Evolutionary conservation across 228 moss, liverwort and hornwort genomes (phyloP), one percentile per base, ranked within the genome.

Genomic region (Sphagnum magellanicum): DNA sequence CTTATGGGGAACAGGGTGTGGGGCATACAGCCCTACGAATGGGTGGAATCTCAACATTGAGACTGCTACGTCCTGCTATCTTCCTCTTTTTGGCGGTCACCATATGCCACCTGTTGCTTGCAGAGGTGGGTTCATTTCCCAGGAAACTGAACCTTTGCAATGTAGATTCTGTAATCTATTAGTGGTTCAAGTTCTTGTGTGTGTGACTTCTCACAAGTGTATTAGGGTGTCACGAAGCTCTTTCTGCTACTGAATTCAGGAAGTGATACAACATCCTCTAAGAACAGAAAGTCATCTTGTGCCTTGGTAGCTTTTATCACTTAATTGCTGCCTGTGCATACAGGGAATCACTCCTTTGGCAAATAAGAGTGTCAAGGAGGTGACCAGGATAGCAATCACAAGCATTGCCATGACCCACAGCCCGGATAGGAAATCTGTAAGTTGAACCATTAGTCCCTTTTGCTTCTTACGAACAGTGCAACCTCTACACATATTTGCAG

Each of bases 311-410:
- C 32, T 32, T 32, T 32, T 32, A 32, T 32, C 3, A 32, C 32
- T 32, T 32, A 2, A 32, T 32, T 32, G 32, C 32, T 32, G 32
- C 32, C 32, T 32, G 16, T 68, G 50, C 67, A 66, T 63, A 65
- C 74, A 79, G 83, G 78, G 78, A 63, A 10, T 83, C 65, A 72
- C 74, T 50, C 83, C 79, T 49, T 73, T 32, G 70, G 68, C 74
- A 72, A 83, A 83, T 69, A 70, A 59, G 68, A 65, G 62, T 11
- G 79, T 68, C 51, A 53, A 60, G 62, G 49, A 75, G 51, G 72
- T 59, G 7, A 60, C 59, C 48, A 72, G 69, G 17, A 57, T 60
- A 60, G 71, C 75, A 8, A 16, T 63, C 67, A 74, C 73, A 66
- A 65, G 63, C 50, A 53, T 73, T 49, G 52, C 67, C 17, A 77